Base-by-base conservation (phyloP, 495 filamentous ascomycete species). In the Venustampulla echinocandica region DNA sequence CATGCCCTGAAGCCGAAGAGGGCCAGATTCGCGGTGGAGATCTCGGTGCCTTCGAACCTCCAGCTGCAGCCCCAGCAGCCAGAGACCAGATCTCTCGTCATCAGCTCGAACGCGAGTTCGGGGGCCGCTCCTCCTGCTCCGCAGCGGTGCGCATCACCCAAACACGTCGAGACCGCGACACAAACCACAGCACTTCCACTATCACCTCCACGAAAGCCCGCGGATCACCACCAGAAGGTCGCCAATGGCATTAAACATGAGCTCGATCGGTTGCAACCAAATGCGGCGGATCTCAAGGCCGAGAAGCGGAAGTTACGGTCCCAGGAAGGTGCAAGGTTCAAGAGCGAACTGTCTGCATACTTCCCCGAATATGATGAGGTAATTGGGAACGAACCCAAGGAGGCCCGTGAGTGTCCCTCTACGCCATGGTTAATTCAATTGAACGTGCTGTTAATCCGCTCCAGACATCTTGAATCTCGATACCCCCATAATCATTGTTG, bases 351-450 rank as follows among this genome's bases (percentile, higher is more conserved):
- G 21, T 81, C 87, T 7, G 71, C 77, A 23, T 95, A 92, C 63
- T 93, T 95, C 56, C 79, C 84, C 34, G 87, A 90, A 50, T 95
- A 90, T 64, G 89, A 95, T 60, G 84, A 92, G 53, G 75, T 94
- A 44, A 82, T 95, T 59, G 86, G 83, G 47, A 82, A 89, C 53
- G 82, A 87, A 52, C 76, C 77, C 4, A 79, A 83, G 46, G 81
- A 88, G 60, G 68, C 79, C 46, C 84, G 87, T 94, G 72, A 54
- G 76, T 68, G 23, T 36, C 34, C 4, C 28, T 25, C 1, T 7
- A 22, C 20, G 10, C n/a, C n/a, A n/a, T n/a, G n/a, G n/a, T n/a
- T n/a, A n/a, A n/a, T n/a, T 22, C 18, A 38, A 33, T 49, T 30
- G 9, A 17, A 27, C 32, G 27, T 24, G 46, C 44, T 28, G 39